Conservation (phyloP, 1,284 basidiomycete genomes). For the Ganoderma meredithae region DNA sequence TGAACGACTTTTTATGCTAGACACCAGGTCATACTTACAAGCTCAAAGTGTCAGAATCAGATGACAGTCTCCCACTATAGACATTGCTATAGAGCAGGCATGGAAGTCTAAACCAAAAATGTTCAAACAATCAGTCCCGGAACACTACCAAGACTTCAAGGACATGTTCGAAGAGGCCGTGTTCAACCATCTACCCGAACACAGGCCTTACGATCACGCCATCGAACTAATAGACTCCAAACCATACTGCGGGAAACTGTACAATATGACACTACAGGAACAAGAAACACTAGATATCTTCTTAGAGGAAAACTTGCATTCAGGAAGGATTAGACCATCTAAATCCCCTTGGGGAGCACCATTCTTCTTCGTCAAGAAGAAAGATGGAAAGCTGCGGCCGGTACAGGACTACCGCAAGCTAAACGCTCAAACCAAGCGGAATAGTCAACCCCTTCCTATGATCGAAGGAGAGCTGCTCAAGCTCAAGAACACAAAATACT, state of each 20-base stretch:
- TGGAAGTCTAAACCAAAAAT: not conserved
- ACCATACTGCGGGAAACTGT: slow-evolving; percentile 15
- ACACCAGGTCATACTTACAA: too few species aligned
- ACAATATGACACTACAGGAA: slow-evolving; percentile 10
- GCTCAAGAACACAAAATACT: slow-evolving; percentile 12
- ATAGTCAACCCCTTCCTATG: slow-evolving; percentile 16
- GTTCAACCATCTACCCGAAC: not conserved
- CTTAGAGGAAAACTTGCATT: slow-evolving; percentile 41
- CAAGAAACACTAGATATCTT: slow-evolving; percentile 27
- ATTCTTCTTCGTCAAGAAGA: slow-evolving; percentile 50
- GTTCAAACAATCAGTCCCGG: not conserved
- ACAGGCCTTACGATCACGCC: slow-evolving; percentile 14
- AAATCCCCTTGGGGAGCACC: slow-evolving; percentile 40
- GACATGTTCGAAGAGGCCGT: not conserved
- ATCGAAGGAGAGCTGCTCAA: not conserved
- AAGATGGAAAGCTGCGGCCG: slow-evolving; percentile 44
- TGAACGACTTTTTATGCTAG: too few species aligned
- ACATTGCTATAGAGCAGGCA: too few species aligned
- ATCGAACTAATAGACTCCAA: slow-evolving; percentile 7
- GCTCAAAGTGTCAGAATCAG: too few species aligned
- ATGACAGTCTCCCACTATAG: too few species aligned
- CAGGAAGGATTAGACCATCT: slow-evolving; percentile 32
- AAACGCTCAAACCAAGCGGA: slow-evolving; percentile 37
- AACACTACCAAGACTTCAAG: not conserved
- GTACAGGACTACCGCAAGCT: slow-evolving; percentile 41